phyloP scores from a whole-genome alignment of 192 early-diverging fungal species.

The Coemansia sp. region DNA sequence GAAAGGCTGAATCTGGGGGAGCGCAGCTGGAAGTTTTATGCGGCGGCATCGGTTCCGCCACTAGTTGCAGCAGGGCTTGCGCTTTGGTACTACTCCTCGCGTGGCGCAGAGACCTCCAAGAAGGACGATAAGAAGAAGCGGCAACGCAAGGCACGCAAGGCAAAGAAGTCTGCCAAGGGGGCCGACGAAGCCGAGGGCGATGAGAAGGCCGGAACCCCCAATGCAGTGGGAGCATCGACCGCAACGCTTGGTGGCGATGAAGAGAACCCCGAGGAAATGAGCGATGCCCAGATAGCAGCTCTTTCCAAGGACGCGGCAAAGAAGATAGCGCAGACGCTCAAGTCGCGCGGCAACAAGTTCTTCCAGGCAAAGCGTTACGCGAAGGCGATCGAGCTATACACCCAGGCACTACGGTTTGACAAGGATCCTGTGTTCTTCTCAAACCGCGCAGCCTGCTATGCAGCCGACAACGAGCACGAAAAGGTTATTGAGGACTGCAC shows the following conservation, averaged over 20 bases:
- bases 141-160: constrained; percentile 42
- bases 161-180: constrained; percentile 43
- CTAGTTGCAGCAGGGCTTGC: constrained; percentile 62
- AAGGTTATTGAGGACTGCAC: constrained; percentile 85
- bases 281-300: constrained; percentile 54
- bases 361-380: constrained; percentile 80
- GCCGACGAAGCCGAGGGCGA: constrained; percentile 3
- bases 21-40: constrained; percentile 69
- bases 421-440: constrained; percentile 86
- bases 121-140: constrained; percentile 45
- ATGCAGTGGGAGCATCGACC: constrained; percentile 12
- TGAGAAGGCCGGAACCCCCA: constrained; percentile 6
- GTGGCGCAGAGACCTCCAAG: constrained; percentile 14
- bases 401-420: constrained; percentile 81
- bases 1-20: constrained; percentile 49
- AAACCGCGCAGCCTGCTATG: constrained; percentile 94
- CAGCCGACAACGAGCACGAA: constrained; percentile 68
- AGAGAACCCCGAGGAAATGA: constrained; percentile 51
- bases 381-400: constrained; percentile 85
- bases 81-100: constrained; percentile 64
- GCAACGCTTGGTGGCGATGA: constrained; percentile 37
- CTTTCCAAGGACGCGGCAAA: constrained; percentile 45
- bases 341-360: constrained; percentile 84
- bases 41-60: constrained; percentile 62
- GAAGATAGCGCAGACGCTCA: constrained; percentile 73